Percentiles rank a stretch among this genome's conserved stretches.
Conservation (phyloP, 129 eudicot genomes). For the Helichrysum umbraculigerum region DNA sequence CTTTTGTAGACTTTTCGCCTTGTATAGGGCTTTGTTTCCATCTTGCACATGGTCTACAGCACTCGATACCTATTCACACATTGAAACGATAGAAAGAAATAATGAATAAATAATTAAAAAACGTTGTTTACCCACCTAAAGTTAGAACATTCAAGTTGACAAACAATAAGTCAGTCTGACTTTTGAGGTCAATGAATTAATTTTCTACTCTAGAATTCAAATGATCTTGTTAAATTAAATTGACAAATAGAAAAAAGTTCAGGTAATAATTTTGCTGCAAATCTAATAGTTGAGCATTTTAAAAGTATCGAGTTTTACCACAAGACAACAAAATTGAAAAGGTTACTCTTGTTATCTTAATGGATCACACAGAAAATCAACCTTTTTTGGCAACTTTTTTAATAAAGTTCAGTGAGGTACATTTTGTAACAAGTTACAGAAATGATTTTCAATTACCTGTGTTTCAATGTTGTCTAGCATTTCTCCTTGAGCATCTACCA, state of each 20-base stretch:
- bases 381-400: not conserved
- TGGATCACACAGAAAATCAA: not conserved
- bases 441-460: conserved; percentile 54
- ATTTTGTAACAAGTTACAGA: not conserved
- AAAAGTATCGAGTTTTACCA: not conserved
- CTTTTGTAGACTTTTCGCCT: conserved; percentile 73
- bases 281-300: not conserved
- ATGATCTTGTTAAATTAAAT: not conserved
- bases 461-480: conserved; percentile 92
- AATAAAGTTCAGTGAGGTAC: not conserved
- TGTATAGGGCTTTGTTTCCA: conserved; percentile 77
- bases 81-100: not conserved
- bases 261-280: not conserved
- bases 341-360: not conserved
- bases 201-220: not conserved
- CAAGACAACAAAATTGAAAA: conserved; percentile 1
- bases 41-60: conserved; percentile 95
- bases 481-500: conserved; percentile 97
- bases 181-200: not conserved
- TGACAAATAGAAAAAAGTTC: not conserved
- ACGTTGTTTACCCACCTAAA: conserved; percentile 6
- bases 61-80: conserved; percentile 56
- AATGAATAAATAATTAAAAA: conserved; percentile 7
- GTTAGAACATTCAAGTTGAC: not conserved
- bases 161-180: not conserved